Evolutionary conservation across 176 grass and related monocot species (phyloP), one percentile per base, ranked within the genome.

Genomic region (Neostapfia colusana): DNA sequence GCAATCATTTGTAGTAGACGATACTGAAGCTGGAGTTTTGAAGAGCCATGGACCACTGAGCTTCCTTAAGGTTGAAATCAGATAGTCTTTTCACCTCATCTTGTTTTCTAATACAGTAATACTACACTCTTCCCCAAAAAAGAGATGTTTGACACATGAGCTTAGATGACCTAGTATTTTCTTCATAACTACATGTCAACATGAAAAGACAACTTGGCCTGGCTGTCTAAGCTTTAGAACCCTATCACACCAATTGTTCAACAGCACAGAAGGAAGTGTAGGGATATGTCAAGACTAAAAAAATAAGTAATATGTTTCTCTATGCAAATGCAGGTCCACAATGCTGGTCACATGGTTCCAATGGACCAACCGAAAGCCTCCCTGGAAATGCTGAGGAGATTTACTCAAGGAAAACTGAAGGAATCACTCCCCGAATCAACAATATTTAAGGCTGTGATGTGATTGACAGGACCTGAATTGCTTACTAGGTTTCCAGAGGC

Each of bases 291-390:
- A n/a, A 26, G 41, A 25, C 51, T 77, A 55, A 56, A 70, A 15
- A 56, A 11, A 17, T 26, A 21, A 16, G 21, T 38, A 34, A 43
- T 56, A 25, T 18, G 44, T 73, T 67, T 70, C 1, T 69, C n/a
- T 48, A 37, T 56, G 50, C 55, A 37, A 76, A 80, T 59, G 63
- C 80, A 98, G 91, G 82, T 98, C 57, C 87, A 92, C 62, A 88
- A 98, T 88, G 91, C 95, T 5, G 95, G 89, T 24, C 91, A 98
- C 80, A 92, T 98, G 95, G 95, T 98, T 46, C 95, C 91, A 20
- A 98, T 98, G 95, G 95, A 98, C 81, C 95, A 98, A 13, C 95
- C 91, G 0, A 94, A 92, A 66, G 85, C 91, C 63, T 49, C 95
- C 69, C 76, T 94, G 39, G 87, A 98, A 77, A 98, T 98, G 89